Base-by-base conservation (phyloP, 1,284 basidiomycete species). In the Trametes polyzona region DNA sequence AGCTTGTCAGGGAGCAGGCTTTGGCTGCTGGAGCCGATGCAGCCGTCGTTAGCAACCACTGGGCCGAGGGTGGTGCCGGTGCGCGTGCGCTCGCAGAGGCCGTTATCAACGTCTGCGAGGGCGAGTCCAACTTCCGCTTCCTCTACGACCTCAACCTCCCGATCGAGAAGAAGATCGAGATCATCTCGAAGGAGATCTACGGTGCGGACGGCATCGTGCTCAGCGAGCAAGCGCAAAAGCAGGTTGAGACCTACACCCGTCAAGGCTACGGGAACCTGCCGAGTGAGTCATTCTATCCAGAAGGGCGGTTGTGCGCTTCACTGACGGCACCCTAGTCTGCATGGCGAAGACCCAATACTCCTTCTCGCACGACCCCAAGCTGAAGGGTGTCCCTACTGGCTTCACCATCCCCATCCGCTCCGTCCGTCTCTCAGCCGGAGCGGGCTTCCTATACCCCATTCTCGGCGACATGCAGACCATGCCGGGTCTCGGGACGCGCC, bases 291-390 rank as follows among this genome's bases (percentile, higher is more conserved):
- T 16, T 8, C 12, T 47, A 42, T 26, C 32, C 40, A 1, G 27
- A 53, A 24, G 56, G 49, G 48, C 19, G 9, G 5, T 32, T 49
- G 12, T 27, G 40, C n/a, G 37, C 14, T 40, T 40, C 47, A 19
- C 48, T 60, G 43, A 70, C 41, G 24, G 41, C 47, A 40, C 10
- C 21, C 3, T 71, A 87, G 93, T 96, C 71, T 98, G 96, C 77
- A 96, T 98, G 94, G 96, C 96, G 57, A 99, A 99, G 83, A 99
- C 97, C 3, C 96, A 96, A 66, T 92, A 97, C 66, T 96, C 94
- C 19, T 95, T 98, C 79, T 96, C 93, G 23, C 94, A 96, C 71
- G 91, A 98, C 71, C 90, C 95, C n/a, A 88, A 88, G 67, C 80
- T 92, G 64, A 97, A 97, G 80, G 89, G 89, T 65, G 93, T 92